These are phyloP conservation scores for Teratosphaeria epicoccoides DNA, from an alignment of 2,329 filamentous ascomycete genomes.

Conservation along the genomic window DNA sequence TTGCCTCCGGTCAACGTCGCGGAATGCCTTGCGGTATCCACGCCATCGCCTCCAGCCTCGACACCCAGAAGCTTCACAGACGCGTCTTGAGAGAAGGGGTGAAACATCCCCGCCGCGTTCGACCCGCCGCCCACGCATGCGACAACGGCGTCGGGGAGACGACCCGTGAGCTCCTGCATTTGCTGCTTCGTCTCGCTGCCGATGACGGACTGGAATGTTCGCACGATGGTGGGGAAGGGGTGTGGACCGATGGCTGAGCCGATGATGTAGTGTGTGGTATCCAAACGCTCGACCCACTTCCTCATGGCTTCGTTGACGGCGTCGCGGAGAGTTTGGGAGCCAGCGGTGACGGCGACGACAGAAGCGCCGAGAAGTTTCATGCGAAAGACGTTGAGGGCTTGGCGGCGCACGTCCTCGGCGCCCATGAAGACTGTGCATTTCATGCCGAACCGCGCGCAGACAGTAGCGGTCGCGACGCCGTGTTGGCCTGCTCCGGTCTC, in stretches of 20 bases:
- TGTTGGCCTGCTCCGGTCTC: constrained; percentile 97
- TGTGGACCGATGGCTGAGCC: constrained; percentile 95
- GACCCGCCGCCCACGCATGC: constrained; percentile 93
- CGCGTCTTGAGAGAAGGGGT: constrained; percentile 78
- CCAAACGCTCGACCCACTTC: constrained; percentile 84
- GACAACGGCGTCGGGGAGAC: constrained; percentile 89
- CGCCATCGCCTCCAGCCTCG: constrained; percentile 85
- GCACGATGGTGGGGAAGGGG: constrained; percentile 93
- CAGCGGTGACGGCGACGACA: constrained; percentile 86
- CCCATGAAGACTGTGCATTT: constrained; percentile 98
- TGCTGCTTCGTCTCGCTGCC: constrained; percentile 89
- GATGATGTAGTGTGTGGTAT: constrained; percentile 96
- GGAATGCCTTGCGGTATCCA: constrained; percentile 75
- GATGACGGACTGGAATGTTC: constrained; percentile 95
- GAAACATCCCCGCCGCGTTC: constrained; percentile 97
- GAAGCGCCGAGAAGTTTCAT: constrained; percentile 92
- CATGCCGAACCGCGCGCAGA: constrained; percentile 97
- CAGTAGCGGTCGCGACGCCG: constrained; percentile 92
- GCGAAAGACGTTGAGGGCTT: constrained; percentile 95
- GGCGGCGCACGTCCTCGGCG: constrained; percentile 88
- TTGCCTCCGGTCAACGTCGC: constrained; percentile 78
- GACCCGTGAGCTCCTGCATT: constrained; percentile 72
- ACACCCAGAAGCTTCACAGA: constrained; percentile 84
- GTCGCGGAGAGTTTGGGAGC: constrained; percentile 53
- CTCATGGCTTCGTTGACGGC: constrained; percentile 91